A percentile compares a stretch with the other conserved stretches of the same genome.
Evolutionary conservation across 78 protist species (phyloP).

Genomic region (Pirum gemmata): DNA sequence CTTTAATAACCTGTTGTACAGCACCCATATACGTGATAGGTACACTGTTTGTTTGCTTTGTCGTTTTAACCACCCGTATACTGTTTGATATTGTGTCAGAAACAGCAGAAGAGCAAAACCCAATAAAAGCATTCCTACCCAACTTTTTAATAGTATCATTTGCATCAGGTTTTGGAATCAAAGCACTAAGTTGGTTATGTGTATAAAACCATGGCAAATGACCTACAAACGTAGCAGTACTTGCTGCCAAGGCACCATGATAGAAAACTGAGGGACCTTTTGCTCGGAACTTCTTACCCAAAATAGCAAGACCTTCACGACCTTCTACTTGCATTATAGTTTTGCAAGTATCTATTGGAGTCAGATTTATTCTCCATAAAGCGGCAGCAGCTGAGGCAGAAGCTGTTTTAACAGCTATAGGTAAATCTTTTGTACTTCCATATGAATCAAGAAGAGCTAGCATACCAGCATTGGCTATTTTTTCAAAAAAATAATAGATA

Average conservation of each 20-base stretch:
- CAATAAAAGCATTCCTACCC: conserved; percentile 61
- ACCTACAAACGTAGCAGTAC: conserved; percentile 53
- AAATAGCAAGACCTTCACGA: conserved; percentile 7
- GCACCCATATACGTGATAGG: conserved; percentile 38
- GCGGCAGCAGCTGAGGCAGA: conserved; percentile 66
- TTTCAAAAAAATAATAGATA: too few species aligned
- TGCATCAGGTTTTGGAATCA: conserved; percentile 41
- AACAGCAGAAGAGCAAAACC: conserved; percentile 64
- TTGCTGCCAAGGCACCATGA: conserved; percentile 64
- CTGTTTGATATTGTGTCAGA: conserved; percentile 73
- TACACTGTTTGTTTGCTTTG: conserved; percentile 40
- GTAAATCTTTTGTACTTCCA: conserved; percentile 52
- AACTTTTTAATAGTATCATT: neutral
- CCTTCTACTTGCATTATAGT: conserved; percentile 69
- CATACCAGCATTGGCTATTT: conserved; percentile 76
- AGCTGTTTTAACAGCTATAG: conserved; percentile 63
- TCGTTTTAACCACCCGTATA: conserved; percentile 72
- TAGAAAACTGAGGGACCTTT: conserved; percentile 54
- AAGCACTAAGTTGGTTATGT: conserved; percentile 55
- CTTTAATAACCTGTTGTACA: conserved; percentile 8
- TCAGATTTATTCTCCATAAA: conserved; percentile 60
- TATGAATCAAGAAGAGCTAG: conserved; percentile 61
- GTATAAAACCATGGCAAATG: conserved; percentile 77
- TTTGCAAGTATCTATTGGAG: conserved; percentile 73
- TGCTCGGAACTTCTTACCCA: neutral